A percentile compares a stretch with the other conserved stretches of the same genome.
phyloP scores from a whole-genome alignment of 345 rosid species.

The Brassica juncea region DNA sequence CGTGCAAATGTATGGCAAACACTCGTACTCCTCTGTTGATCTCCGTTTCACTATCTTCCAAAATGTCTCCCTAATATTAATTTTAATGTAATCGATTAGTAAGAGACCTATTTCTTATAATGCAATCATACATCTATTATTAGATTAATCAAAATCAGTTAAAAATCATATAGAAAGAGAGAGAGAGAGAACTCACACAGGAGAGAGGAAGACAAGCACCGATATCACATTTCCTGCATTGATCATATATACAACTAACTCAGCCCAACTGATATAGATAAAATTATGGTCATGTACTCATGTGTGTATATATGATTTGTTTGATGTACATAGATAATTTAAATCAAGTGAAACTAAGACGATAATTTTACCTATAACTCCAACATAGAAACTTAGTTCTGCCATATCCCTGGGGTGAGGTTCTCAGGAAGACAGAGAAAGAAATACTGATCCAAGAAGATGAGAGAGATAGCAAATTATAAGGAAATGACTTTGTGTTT shows the following conservation, averaged over 20 bases:
- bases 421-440: constrained; percentile 12
- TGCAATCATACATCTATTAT: neutral
- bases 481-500: constrained; percentile 27
- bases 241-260: neutral
- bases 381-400: constrained; percentile 50
- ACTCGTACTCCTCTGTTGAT: constrained; percentile 71
- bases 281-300: neutral
- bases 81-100: neutral
- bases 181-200: constrained; percentile 49
- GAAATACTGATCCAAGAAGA: neutral
- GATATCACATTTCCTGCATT: constrained; percentile 73
- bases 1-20: constrained; percentile 78
- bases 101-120: neutral
- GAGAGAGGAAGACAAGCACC: constrained; percentile 72
- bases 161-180: neutral
- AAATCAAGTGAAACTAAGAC: constrained; percentile 3
- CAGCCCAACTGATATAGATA: neutral
- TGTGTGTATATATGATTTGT: neutral
- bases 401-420: constrained; percentile 41
- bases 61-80: constrained; percentile 52
- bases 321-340: neutral
- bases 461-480: constrained; percentile 1
- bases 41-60: constrained; percentile 48
- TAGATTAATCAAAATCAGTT: neutral
- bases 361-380: constrained; percentile 55